Evolutionary conservation across 176 grass and related monocot genomes (phyloP).

Genomic region (Carex cristatella): DNA sequence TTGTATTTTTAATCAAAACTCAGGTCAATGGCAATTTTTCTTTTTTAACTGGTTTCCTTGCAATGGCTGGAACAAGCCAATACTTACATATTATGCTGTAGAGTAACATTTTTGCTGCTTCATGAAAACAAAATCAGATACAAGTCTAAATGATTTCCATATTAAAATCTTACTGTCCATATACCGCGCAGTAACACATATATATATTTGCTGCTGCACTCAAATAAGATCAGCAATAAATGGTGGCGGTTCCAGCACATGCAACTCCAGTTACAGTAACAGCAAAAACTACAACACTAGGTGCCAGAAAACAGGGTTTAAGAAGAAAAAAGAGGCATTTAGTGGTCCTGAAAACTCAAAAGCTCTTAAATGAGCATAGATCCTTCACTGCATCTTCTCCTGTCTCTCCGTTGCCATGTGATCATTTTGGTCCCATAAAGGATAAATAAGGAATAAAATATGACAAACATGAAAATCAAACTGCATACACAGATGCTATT

Average conservation of each 20-base stretch:
- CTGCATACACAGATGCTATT: not conserved
- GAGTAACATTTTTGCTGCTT: too few relatives aligned
- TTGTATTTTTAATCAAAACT: too few relatives aligned
- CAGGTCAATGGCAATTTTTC: not conserved
- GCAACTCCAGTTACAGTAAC: not conserved
- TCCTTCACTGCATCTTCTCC: not conserved
- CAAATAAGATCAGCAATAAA: slow-evolving; percentile 3
- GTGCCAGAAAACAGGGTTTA: slow-evolving; percentile 9
- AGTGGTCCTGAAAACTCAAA: not conserved
- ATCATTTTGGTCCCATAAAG: not conserved
- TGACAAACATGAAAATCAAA: not conserved
- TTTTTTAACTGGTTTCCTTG: too few relatives aligned
- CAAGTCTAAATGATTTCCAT: not conserved
- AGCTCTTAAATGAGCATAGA: slow-evolving; percentile 15
- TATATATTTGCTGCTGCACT: not conserved
- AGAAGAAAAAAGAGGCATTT: slow-evolving; percentile 9
- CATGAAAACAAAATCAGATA: too few relatives aligned
- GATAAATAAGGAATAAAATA: slow-evolving; percentile 1
- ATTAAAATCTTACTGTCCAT: not conserved
- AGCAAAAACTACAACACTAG: not conserved
- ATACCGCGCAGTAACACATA: not conserved
- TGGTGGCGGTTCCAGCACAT: slow-evolving; percentile 15
- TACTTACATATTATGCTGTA: not conserved
- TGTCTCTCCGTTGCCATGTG: slow-evolving; percentile 7
- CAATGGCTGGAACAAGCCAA: too few relatives aligned